A percentile compares a stretch with the other conserved stretches of the same genome.
These are phyloP conservation scores for Synchytrium microbalum DNA, from an alignment of 371 early-diverging fungal genomes.

Conservation along the genomic window DNA sequence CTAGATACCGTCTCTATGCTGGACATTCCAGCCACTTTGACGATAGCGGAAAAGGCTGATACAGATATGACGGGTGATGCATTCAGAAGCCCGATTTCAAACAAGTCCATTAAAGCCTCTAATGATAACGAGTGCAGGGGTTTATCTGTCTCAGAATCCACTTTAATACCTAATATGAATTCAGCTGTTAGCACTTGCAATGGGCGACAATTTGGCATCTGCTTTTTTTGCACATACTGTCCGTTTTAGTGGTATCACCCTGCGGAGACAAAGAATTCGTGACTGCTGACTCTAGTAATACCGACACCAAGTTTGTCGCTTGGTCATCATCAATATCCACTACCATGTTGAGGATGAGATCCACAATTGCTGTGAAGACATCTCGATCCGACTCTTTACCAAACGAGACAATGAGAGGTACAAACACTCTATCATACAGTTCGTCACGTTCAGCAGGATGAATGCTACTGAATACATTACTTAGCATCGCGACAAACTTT, in stretches of 20 bases:
- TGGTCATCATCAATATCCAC: background rate
- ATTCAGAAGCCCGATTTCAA: background rate
- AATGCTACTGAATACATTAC: background rate
- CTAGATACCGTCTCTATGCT: background rate
- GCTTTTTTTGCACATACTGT: too few species aligned
- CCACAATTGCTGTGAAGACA: background rate
- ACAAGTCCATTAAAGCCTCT: background rate
- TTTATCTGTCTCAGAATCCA: too few species aligned
- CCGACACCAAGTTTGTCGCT: background rate
- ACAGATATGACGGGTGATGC: background rate
- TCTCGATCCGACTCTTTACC: background rate
- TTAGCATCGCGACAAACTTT: background rate
- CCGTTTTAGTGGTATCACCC: background rate
- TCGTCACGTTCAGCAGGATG: background rate
- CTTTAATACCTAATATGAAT: too few species aligned
- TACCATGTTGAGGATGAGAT: background rate
- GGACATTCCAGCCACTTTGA: background rate
- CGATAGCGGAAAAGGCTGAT: background rate
- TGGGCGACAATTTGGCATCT: too few species aligned
- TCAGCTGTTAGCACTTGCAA: too few species aligned
- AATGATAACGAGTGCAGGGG: background rate
- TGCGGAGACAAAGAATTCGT: background rate
- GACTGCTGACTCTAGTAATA: background rate
- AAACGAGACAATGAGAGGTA: background rate
- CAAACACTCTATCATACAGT: background rate